Percentiles rank a stretch among this genome's conserved stretches.
phyloP scores from a whole-genome alignment of 129 eudicot species.

The Lactuca saligna region DNA sequence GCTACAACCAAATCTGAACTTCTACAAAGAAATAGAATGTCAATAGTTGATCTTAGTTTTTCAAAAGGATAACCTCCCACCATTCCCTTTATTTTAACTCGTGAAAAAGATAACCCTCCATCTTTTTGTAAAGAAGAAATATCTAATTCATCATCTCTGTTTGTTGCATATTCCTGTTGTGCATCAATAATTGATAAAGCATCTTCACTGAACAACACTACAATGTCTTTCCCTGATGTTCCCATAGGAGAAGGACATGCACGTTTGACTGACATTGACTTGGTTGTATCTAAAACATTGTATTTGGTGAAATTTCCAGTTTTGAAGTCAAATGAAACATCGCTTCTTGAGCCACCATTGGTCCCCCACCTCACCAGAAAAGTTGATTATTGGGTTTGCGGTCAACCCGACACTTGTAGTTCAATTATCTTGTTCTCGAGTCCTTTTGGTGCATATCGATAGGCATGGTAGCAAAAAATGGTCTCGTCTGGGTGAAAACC shows the following conservation, averaged over 20 bases:
- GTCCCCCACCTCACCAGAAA: background rate
- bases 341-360: no score
- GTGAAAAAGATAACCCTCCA: slow-evolving; percentile 48
- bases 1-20: slow-evolving; percentile 91
- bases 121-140: slow-evolving; percentile 59
- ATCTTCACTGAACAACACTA: slow-evolving; percentile 80
- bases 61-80: slow-evolving; percentile 83
- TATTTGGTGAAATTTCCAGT: no score
- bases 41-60: slow-evolving; percentile 72
- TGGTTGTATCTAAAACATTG: background rate
- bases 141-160: slow-evolving; percentile 48
- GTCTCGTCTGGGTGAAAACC: no score
- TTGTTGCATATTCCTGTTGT: slow-evolving; percentile 43
- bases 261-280: slow-evolving; percentile 60
- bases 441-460: no score
- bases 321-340: no score
- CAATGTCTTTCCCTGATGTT: slow-evolving; percentile 32
- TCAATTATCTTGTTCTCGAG: no score
- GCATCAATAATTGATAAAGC: slow-evolving; percentile 79
- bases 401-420: background rate
- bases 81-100: slow-evolving; percentile 66
- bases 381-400: background rate
- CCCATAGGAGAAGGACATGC: slow-evolving; percentile 85
- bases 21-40: slow-evolving; percentile 79
- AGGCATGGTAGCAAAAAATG: no score